Evolutionary conservation across 345 rosid genomes (phyloP).

Genomic region (Salix viminalis): DNA sequence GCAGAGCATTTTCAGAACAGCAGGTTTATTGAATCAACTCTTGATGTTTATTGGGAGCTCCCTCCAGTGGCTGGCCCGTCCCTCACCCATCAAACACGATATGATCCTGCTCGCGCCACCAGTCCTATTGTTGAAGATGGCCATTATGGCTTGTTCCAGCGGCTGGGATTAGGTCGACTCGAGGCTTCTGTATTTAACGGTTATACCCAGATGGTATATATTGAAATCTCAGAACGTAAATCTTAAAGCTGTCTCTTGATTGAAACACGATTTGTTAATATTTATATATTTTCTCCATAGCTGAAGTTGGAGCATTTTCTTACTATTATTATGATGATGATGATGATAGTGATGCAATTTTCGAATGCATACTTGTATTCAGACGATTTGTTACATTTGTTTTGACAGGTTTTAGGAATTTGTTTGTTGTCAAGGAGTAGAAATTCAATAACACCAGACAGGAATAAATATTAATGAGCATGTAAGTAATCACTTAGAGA

Average conservation of each 20-base stretch:
- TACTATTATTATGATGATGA: background rate
- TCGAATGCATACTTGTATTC: background rate
- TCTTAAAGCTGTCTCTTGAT: constrained; percentile 27
- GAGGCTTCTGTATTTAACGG: constrained; percentile 86
- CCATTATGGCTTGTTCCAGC: constrained; percentile 62
- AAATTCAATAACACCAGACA: too few species aligned
- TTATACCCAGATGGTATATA: constrained; percentile 94
- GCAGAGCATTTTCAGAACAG: constrained; percentile 83
- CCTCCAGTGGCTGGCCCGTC: constrained; percentile 97
- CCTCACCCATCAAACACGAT: constrained; percentile 87
- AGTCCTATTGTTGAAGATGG: constrained; percentile 91
- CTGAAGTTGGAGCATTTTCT: background rate
- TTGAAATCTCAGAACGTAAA: constrained; percentile 63
- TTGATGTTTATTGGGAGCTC: constrained; percentile 90
- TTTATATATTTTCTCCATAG: constrained; percentile 3
- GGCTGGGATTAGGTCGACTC: constrained; percentile 65
- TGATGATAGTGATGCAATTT: background rate
- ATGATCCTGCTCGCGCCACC: constrained; percentile 78
- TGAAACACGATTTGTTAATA: constrained; percentile 29
- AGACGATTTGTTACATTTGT: background rate
- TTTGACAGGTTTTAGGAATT: background rate
- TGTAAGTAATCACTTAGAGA: background rate
- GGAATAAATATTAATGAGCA: too few species aligned
- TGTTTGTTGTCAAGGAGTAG: background rate
- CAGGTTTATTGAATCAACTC: constrained; percentile 71